Percentiles rank a stretch among this genome's conserved stretches.
phyloP scores from a whole-genome alignment of 2,329 filamentous ascomycete species.

The Xylaria sp. region DNA sequence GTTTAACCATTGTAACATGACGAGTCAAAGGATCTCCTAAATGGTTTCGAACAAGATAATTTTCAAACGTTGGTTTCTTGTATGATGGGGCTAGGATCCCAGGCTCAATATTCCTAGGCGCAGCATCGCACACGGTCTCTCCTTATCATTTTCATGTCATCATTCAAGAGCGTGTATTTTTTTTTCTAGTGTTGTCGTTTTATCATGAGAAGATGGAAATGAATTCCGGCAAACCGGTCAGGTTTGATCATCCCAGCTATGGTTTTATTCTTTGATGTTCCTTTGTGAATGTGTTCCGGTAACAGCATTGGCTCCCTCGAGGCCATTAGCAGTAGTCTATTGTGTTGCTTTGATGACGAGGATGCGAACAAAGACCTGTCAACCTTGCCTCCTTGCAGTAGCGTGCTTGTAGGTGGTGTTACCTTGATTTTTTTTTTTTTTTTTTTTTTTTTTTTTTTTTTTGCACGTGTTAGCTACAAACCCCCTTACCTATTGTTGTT shows the following conservation, averaged over 20 bases:
- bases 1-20: slow-evolving; percentile 37
- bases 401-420: background rate
- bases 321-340: background rate
- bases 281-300: background rate
- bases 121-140: slow-evolving; percentile 30
- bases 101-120: slow-evolving; percentile 30
- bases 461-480: background rate
- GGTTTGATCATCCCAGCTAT: slow-evolving; percentile 13
- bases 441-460: background rate
- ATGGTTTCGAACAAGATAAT: slow-evolving; percentile 18
- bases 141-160: slow-evolving; percentile 15
- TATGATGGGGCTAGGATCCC: slow-evolving; percentile 29
- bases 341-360: no score
- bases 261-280: background rate
- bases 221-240: slow-evolving; percentile 22
- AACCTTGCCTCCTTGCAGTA: background rate
- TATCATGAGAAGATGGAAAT: slow-evolving; percentile 30
- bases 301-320: background rate
- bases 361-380: background rate
- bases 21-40: slow-evolving; percentile 21
- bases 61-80: slow-evolving; percentile 24
- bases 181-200: slow-evolving; percentile 6
- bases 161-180: slow-evolving; percentile 26
- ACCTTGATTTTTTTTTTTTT: background rate
- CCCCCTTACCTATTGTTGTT: background rate